A percentile compares a stretch with the other conserved stretches of the same genome.
Conservation (phyloP, 108 stramenopile species). For the Schizochytrium sp. region DNA sequence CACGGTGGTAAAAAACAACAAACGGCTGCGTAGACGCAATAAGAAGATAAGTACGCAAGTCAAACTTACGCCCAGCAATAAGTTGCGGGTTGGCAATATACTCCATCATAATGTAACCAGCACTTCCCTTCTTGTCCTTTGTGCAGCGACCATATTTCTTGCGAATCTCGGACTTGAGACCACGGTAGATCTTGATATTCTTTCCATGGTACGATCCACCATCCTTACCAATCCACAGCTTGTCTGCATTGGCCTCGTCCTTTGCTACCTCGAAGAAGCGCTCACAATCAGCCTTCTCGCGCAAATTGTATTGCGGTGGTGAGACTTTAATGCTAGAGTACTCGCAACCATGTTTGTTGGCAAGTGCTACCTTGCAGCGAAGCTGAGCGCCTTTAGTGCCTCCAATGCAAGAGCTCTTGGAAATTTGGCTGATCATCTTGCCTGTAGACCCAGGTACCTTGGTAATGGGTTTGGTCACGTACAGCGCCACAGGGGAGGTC, state of each 20-base stretch:
- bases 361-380: slow-evolving; percentile 41
- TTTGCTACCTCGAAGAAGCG: slow-evolving; percentile 10
- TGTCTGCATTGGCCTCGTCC: not conserved
- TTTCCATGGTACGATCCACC: slow-evolving; percentile 51
- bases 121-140: slow-evolving; percentile 38
- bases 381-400: slow-evolving; percentile 60
- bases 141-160: slow-evolving; percentile 20
- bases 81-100: slow-evolving; percentile 60
- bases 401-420: slow-evolving; percentile 44
- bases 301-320: slow-evolving; percentile 16
- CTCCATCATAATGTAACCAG: slow-evolving; percentile 51
- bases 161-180: not conserved
- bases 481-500: slow-evolving; percentile 23
- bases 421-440: slow-evolving; percentile 51
- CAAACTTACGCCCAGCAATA: slow-evolving; percentile 55
- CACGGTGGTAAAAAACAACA: slow-evolving; percentile 48
- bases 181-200: slow-evolving; percentile 42
- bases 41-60: slow-evolving; percentile 44
- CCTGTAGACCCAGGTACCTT: slow-evolving; percentile 50
- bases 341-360: slow-evolving; percentile 49
- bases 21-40: slow-evolving; percentile 54
- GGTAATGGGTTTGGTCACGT: slow-evolving; percentile 41
- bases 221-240: slow-evolving; percentile 52
- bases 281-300: slow-evolving; percentile 40
- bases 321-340: slow-evolving; percentile 18